Base-by-base conservation (phyloP, 2,329 filamentous ascomycete genomes). In the Calycina marina region DNA sequence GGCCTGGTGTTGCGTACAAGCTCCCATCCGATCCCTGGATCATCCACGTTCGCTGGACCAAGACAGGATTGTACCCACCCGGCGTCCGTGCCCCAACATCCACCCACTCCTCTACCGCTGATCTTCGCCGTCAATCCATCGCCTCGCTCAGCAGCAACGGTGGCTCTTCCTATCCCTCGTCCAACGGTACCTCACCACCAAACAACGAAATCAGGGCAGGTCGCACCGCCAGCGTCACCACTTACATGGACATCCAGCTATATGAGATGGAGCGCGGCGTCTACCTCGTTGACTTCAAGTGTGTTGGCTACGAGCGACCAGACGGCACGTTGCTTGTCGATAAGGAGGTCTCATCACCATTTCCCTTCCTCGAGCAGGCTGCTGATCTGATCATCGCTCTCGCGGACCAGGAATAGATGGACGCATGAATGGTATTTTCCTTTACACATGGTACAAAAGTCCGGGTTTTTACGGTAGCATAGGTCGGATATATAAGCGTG, bases 211-310 rank as follows among this genome's bases (percentile, higher is more conserved):
- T 30, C 5, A 47, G 37, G 13, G 33, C 14, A 9, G 39, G 43
- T 13, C 45, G 49, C 3, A 29, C 51, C 29, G 49, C 56, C 22
- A 44, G 43, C 13, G 75, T 92, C n/a, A 88, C 81, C 52, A 79
- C 96, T 49, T 90, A 93, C 52, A 74, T 98, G 53, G 86, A 93
- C 43, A 94, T 98, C 41, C 90, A 94, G 54, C 77, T 94, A 31
- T 94, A 94, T 57, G 79, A 85, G 51, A 85, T 96, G 63, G 88
- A 96, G 55, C 74, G 76, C 36, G 79, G 82, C 34, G 88, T 90
- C 43, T 96, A 88, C 56, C 77, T 98, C 40, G 90, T 98, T 30
- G 90, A 98, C 55, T 98, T 98, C 65, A 96, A 94, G 55, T 96
- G 88, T 55, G 86, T 90, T 10, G 90, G 90, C 13, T 98, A 98